Evolutionary conservation across 441 rosid species (phyloP).

Genomic region (Populus tomentosa): DNA sequence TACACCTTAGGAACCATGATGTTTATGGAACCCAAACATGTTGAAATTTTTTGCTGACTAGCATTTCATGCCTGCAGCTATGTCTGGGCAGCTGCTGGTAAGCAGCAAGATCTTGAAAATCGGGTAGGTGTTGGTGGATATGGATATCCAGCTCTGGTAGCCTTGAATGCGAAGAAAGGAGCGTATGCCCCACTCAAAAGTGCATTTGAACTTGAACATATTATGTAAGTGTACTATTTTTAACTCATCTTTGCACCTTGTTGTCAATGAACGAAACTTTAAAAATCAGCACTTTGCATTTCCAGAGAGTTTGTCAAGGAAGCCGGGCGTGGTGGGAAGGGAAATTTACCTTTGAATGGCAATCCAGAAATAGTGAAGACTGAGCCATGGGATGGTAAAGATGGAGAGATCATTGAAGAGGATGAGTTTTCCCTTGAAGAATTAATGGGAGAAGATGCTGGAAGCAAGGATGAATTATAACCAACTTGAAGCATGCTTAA

Average conservation of each 20-base stretch:
- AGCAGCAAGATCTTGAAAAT: conserved; percentile 85
- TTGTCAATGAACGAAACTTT: conserved; percentile 1
- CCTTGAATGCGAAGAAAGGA: conserved; percentile 89
- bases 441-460: conserved; percentile 77
- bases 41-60: not conserved
- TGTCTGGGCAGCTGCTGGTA: conserved; percentile 90
- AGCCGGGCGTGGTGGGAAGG: conserved; percentile 92
- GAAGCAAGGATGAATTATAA: conserved; percentile 22
- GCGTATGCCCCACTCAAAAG: conserved; percentile 94
- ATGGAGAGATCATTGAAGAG: conserved; percentile 79
- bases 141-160: conserved; percentile 95
- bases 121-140: conserved; percentile 93
- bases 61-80: conserved; percentile 44
- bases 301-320: conserved; percentile 92
- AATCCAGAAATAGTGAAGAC: conserved; percentile 48
- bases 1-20: not conserved
- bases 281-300: not conserved
- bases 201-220: conserved; percentile 82
- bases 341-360: conserved; percentile 71
- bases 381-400: conserved; percentile 96
- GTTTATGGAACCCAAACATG: not conserved
- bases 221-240: conserved; percentile 48
- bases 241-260: not conserved
- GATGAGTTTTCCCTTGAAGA: conserved; percentile 98
- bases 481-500: too few species aligned